These are phyloP conservation scores for Cystobasidium onofrii DNA, from an alignment of 768 basidiomycete species.

Conservation along the genomic window DNA sequence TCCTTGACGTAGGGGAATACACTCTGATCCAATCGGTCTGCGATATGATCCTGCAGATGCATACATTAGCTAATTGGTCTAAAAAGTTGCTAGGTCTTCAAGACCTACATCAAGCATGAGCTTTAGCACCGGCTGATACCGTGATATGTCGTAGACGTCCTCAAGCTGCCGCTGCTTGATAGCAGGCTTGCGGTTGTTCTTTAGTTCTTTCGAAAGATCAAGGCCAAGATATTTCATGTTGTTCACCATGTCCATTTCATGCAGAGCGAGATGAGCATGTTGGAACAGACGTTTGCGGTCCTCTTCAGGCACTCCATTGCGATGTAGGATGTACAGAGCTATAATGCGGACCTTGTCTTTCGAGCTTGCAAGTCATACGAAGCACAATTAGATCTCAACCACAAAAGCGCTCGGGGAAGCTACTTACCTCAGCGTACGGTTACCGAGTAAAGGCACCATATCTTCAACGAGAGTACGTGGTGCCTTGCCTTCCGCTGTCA, in stretches of 20 bases:
- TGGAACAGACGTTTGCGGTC: constrained; percentile 89
- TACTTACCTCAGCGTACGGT: constrained; percentile 68
- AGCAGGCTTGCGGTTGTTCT: constrained; percentile 53
- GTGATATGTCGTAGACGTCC: constrained; percentile 94
- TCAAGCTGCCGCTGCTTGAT: constrained; percentile 69
- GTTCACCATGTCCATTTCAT: constrained; percentile 90
- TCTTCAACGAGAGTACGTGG: constrained; percentile 93
- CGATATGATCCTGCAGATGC: constrained; percentile 63
- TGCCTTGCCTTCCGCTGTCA: constrained; percentile 83
- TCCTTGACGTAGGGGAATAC: constrained; percentile 61
- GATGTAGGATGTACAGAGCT: constrained; percentile 83
- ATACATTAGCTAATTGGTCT: neutral
- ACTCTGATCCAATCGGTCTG: constrained; percentile 64
- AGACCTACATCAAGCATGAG: constrained; percentile 67
- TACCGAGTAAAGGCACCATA: constrained; percentile 93
- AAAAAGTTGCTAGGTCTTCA: neutral
- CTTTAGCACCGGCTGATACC: constrained; percentile 75
- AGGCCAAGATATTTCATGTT: constrained; percentile 72
- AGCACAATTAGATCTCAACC: neutral
- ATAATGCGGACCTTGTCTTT: constrained; percentile 91
- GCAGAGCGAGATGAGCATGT: constrained; percentile 74
- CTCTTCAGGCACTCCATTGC: constrained; percentile 97
- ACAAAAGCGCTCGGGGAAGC: neutral
- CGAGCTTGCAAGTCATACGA: constrained; percentile 53
- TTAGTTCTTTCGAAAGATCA: constrained; percentile 68